A percentile compares a stretch with the other conserved stretches of the same genome.
Evolutionary conservation across 1,284 basidiomycete species (phyloP).

Genomic region (Lignosus rhinocerotis): DNA sequence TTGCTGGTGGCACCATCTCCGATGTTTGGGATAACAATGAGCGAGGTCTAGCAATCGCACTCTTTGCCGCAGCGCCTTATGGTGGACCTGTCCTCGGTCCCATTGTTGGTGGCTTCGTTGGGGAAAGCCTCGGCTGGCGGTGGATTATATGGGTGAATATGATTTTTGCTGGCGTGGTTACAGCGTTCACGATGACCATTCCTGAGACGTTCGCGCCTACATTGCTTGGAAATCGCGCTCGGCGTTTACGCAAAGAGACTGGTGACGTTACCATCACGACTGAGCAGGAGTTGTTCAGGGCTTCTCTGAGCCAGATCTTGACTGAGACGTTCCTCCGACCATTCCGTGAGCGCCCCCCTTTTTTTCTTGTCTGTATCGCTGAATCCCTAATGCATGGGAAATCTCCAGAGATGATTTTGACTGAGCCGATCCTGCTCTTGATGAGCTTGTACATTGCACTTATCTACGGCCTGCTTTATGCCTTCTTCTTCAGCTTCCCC

Average conservation of each 20-base stretch:
- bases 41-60: slow-evolving; percentile 57
- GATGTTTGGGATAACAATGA: slow-evolving; percentile 66
- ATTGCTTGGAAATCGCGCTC: slow-evolving; percentile 39
- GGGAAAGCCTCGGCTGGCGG: slow-evolving; percentile 46
- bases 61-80: slow-evolving; percentile 67
- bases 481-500: slow-evolving; percentile 63
- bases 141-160: slow-evolving; percentile 49
- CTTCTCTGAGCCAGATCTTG: slow-evolving; percentile 50
- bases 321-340: slow-evolving; percentile 42
- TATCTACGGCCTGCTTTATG: slow-evolving; percentile 62
- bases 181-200: slow-evolving; percentile 37
- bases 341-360: slow-evolving; percentile 42
- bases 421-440: slow-evolving; percentile 68
- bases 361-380: background rate
- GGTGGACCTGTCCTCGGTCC: slow-evolving; percentile 66
- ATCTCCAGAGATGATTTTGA: slow-evolving; percentile 50
- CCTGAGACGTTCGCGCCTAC: slow-evolving; percentile 65
- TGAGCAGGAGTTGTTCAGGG: slow-evolving; percentile 64
- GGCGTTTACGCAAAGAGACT: slow-evolving; percentile 39
- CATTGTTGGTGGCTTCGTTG: slow-evolving; percentile 50
- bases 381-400: background rate
- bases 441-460: slow-evolving; percentile 70
- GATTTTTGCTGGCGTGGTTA: slow-evolving; percentile 55
- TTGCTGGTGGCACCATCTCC: slow-evolving; percentile 63
- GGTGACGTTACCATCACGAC: slow-evolving; percentile 50